Percentiles rank a stretch among this genome's conserved stretches.
phyloP scores from a whole-genome alignment of 73 alveolate genomes.

The Stentor coeruleus region DNA sequence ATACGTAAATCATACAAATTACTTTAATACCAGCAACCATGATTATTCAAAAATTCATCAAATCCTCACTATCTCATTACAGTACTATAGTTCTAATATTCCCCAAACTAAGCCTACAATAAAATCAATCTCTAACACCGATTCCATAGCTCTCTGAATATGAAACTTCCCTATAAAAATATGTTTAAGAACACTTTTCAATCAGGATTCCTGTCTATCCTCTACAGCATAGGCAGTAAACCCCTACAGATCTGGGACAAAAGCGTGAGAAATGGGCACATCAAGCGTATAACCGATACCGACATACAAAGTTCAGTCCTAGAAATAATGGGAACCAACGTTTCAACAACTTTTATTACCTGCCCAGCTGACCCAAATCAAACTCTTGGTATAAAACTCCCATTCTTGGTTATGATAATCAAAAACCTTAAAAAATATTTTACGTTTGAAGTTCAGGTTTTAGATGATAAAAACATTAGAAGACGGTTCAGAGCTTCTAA shows the following conservation, averaged over 20 bases:
- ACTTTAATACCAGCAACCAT: too few relatives aligned
- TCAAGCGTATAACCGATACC: constrained; percentile 82
- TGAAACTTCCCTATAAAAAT: too few relatives aligned
- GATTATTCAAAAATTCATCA: too few relatives aligned
- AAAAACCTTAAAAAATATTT: constrained; percentile 83
- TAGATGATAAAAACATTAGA: constrained; percentile 86
- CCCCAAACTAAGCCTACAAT: too few relatives aligned
- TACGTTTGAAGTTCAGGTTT: constrained; percentile 89
- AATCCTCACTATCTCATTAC: too few relatives aligned
- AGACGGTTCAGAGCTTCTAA: constrained; percentile 91
- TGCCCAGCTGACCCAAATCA: constrained; percentile 81
- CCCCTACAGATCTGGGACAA: constrained; percentile 88
- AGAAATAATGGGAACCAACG: constrained; percentile 89
- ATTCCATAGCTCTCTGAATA: too few relatives aligned
- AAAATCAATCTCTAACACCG: too few relatives aligned
- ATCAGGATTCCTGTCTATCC: constrained; percentile 81
- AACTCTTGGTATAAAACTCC: constrained; percentile 86
- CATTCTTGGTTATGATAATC: constrained; percentile 83
- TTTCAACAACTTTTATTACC: constrained; percentile 71
- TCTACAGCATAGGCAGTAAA: constrained; percentile 82
- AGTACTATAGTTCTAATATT: too few relatives aligned
- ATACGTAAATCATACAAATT: too few relatives aligned
- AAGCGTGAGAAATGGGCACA: constrained; percentile 80
- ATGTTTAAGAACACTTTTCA: constrained; percentile 84
- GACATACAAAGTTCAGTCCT: constrained; percentile 85